Evolutionary conservation across 176 grass and related monocot genomes (phyloP).

Genomic region (Rhynchospora breviuscula): DNA sequence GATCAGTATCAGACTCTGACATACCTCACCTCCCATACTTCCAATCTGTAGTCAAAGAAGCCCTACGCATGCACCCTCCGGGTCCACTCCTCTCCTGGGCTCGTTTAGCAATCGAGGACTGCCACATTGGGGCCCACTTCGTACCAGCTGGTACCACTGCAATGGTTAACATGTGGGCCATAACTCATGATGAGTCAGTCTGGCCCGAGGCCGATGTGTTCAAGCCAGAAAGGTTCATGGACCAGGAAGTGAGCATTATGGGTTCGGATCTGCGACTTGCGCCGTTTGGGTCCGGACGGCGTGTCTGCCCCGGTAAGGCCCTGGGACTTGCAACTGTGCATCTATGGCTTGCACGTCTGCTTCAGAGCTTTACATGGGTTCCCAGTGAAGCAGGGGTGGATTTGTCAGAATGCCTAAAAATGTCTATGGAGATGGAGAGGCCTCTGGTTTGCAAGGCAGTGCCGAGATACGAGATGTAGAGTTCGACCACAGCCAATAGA

Average conservation of each 20-base stretch:
- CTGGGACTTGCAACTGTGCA: conserved; percentile 59
- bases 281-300: conserved; percentile 59
- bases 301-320: conserved; percentile 68
- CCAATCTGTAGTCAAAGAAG: conserved; percentile 62
- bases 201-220: conserved; percentile 50
- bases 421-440: conserved; percentile 77
- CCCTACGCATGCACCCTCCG: conserved; percentile 70
- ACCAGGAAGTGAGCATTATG: conserved; percentile 57
- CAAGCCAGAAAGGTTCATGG: conserved; percentile 50
- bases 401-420: conserved; percentile 58
- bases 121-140: conserved; percentile 44
- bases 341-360: conserved; percentile 63
- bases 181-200: conserved; percentile 52
- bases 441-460: conserved; percentile 57
- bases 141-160: conserved; percentile 73
- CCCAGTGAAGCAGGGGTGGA: conserved; percentile 32
- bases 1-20: conserved; percentile 39
- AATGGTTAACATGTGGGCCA: conserved; percentile 96
- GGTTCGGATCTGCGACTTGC: conserved; percentile 67
- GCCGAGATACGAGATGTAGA: conserved; percentile 18
- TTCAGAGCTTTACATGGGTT: conserved; percentile 44
- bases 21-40: conserved; percentile 52
- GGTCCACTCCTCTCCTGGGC: conserved; percentile 88
- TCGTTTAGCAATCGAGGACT: conserved; percentile 58
- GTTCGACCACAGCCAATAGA: background rate